A percentile compares a stretch with the other conserved stretches of the same genome.
Evolutionary conservation across 1,284 basidiomycete genomes (phyloP).

Genomic region (Schizophyllum amplum): DNA sequence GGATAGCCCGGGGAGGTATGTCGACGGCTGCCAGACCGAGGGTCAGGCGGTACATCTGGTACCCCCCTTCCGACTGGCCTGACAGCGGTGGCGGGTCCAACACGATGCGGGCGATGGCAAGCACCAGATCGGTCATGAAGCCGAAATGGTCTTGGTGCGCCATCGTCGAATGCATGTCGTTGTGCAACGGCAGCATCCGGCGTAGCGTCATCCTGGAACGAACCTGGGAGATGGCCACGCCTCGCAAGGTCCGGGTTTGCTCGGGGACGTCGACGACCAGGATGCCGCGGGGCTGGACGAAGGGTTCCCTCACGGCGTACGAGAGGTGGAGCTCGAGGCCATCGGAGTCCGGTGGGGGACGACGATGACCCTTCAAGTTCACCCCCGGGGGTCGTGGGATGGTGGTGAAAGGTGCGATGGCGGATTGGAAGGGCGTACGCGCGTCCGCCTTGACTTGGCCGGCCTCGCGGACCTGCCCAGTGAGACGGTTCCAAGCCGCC

Average conservation of each 20-base stretch:
- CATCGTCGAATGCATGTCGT: neutral
- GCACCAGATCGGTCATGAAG: neutral
- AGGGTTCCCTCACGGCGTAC: neutral
- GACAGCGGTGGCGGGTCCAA: neutral
- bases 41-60: neutral
- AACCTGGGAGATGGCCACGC: neutral
- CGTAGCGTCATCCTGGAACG: neutral
- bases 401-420: neutral
- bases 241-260: neutral
- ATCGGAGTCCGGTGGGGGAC: neutral
- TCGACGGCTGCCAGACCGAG: neutral
- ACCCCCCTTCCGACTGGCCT: neutral
- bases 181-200: neutral
- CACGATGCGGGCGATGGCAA: neutral
- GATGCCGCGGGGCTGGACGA: neutral
- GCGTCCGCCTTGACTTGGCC: neutral
- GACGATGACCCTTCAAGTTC: neutral
- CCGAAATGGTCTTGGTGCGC: neutral
- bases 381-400: neutral
- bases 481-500: neutral
- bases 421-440: neutral
- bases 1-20: neutral
- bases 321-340: neutral
- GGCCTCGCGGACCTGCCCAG: neutral
- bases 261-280: neutral